A percentile compares a stretch with the other conserved stretches of the same genome.
Evolutionary conservation across 202 grass and related monocot genomes (phyloP).

Genomic region (Cymbopogon flexuosus): DNA sequence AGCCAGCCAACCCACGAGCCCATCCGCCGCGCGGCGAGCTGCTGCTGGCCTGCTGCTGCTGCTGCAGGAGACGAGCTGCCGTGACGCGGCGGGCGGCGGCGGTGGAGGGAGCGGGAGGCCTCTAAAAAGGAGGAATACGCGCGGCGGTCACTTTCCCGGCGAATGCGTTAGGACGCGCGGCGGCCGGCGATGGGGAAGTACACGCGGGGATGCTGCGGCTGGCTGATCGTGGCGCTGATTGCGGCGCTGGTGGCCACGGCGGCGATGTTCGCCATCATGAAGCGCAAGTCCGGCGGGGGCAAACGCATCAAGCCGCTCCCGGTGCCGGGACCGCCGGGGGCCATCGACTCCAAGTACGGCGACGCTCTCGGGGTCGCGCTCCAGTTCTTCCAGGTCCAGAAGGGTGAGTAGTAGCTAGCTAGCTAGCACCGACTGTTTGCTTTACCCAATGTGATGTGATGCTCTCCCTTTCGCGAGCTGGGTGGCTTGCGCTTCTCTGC

Average conservation of each 20-base stretch:
- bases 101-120: neutral
- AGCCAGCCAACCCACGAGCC: neutral
- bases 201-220: conserved; percentile 64
- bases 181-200: conserved; percentile 44
- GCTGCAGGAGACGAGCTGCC: neutral
- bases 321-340: conserved; percentile 72
- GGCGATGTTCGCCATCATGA: conserved; percentile 59
- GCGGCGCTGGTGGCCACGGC: conserved; percentile 64
- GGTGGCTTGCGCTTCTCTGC: neutral
- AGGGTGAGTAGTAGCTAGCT: conserved; percentile 42
- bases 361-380: conserved; percentile 75
- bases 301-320: conserved; percentile 48
- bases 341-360: conserved; percentile 69
- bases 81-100: neutral
- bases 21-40: conserved; percentile 15
- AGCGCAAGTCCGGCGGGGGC: conserved; percentile 40
- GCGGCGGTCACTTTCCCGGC: neutral
- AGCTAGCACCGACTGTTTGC: neutral
- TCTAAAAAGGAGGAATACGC: neutral
- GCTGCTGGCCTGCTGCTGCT: neutral
- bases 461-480: neutral
- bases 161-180: conserved; percentile 43
- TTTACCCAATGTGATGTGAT: neutral
- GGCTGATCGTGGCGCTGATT: conserved; percentile 63
- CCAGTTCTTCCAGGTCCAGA: conserved; percentile 95